Base-by-base conservation (phyloP, 495 filamentous ascomycete species). In the Penicillium ochrochloron region DNA sequence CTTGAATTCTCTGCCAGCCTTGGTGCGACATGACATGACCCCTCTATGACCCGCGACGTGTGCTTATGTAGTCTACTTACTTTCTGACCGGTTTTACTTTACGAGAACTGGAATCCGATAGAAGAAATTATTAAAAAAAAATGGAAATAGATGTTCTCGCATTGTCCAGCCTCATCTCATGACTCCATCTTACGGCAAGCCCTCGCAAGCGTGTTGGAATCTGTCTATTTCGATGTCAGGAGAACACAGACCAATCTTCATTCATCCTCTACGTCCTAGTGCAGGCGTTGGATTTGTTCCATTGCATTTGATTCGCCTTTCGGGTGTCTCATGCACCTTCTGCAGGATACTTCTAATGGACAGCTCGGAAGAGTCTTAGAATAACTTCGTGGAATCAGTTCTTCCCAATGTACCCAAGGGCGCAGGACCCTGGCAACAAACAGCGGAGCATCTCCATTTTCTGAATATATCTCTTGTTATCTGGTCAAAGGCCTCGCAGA, bases 21-120 rank as follows among this genome's bases (percentile, higher is more conserved):
- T 51, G 57, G 42, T 58, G 48, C 67, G 42, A 63, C 58, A 70
- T 72, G 70, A 72, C 60, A 73, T 68, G 71, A 74, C 65, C 52
- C 53, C 19, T 70, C 67, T 66, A 74, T 72, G 71, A 74, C 66
- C 69, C 69, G 69, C 67, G 68, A 70, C 51, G 66, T 67, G 58
- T 63, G 60, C 68, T 65, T 71, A 65, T 70, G 68, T 73, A 73
- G 69, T 66, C 69, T 70, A 66, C 61, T 71, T 71, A 66, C 62
- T 66, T 59, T 46, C 61, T 62, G 19, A 25, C 44, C 10, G 44
- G 44, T 39, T 14, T 59, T 41, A 33, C 29, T 7, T 42, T 27
- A 27, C 25, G 25, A 27, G 25, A 52, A 61, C 46, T 61, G 57
- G 56, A 60, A 52, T 52, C 14, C 17, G 23, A 52, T 52, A n/a